Evolutionary conservation across 2,329 filamentous ascomycete genomes (phyloP).

Genomic region (Fusarium domesticum): DNA sequence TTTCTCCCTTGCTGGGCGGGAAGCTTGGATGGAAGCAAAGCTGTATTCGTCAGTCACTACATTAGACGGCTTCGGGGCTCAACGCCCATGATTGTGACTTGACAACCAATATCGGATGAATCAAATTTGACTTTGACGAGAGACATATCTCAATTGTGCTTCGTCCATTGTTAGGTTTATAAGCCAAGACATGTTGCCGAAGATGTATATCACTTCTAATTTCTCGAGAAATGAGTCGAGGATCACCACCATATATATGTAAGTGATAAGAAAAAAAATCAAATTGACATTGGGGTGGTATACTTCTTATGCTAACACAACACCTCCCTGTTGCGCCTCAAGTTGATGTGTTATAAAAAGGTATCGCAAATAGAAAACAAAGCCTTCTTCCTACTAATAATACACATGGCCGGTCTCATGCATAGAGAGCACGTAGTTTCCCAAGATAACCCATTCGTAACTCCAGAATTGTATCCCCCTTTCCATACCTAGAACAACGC

Average conservation of each 20-base stretch:
- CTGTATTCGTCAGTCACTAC: slow-evolving; percentile 1
- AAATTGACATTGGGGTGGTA: background rate
- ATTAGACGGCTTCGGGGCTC: slow-evolving; percentile 31
- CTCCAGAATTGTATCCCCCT: slow-evolving; percentile 19
- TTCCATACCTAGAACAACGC: slow-evolving; percentile 25
- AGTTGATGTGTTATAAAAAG: background rate
- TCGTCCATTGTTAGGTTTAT: too few species aligned
- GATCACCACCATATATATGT: too few species aligned
- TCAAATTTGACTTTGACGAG: too few species aligned
- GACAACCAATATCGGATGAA: too few species aligned
- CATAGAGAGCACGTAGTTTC: background rate
- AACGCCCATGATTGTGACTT: slow-evolving; percentile 33
- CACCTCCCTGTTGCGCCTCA: background rate
- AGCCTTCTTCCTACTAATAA: background rate
- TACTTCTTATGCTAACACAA: background rate
- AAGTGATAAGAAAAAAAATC: background rate
- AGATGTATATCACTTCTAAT: too few species aligned
- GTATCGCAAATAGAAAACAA: background rate
- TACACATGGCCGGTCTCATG: slow-evolving; percentile 5
- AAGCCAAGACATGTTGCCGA: too few species aligned
- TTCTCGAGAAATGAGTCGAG: too few species aligned
- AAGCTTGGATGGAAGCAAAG: background rate
- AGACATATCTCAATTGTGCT: too few species aligned
- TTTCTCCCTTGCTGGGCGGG: background rate
- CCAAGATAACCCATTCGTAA: slow-evolving; percentile 9